phyloP scores from a whole-genome alignment of 1,284 basidiomycete genomes.

The Inonotus hispidus region DNA sequence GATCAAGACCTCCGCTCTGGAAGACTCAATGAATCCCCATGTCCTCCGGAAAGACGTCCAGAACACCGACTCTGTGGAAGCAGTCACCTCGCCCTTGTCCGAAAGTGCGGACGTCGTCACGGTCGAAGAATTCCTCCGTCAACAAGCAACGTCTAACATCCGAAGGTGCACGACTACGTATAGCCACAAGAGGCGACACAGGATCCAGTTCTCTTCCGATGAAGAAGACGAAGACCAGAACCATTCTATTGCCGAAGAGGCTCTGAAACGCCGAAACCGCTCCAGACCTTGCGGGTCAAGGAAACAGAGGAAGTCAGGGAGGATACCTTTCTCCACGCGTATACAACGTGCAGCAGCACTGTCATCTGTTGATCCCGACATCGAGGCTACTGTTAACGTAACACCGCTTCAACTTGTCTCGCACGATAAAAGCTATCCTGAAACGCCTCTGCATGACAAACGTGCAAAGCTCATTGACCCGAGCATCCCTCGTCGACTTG shows the following conservation, averaged over 20 bases:
- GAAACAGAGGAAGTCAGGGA: background rate
- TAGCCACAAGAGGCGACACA: conserved; percentile 1
- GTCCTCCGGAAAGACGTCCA: background rate
- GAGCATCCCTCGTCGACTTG: background rate
- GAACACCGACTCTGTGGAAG: conserved; percentile 7
- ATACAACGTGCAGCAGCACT: conserved; percentile 13
- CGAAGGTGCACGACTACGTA: background rate
- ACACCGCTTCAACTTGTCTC: background rate
- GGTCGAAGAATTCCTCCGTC: conserved; percentile 14
- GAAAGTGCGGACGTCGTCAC: conserved; percentile 5
- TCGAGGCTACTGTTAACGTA: background rate
- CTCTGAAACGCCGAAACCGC: background rate
- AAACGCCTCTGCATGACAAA: background rate
- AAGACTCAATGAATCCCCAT: no score
- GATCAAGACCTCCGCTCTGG: background rate
- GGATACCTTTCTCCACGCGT: conserved; percentile 4
- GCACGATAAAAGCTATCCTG: background rate
- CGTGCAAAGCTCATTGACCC: conserved; percentile 7
- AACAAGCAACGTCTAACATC: background rate
- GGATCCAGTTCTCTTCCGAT: background rate
- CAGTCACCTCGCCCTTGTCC: conserved; percentile 5
- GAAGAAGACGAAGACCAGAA: background rate
- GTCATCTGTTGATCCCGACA: conserved; percentile 3
- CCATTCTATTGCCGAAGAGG: background rate
- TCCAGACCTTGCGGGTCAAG: no score